Base-by-base conservation (phyloP, 1,139 yeast species). In the Geotrichum fermentans region DNA sequence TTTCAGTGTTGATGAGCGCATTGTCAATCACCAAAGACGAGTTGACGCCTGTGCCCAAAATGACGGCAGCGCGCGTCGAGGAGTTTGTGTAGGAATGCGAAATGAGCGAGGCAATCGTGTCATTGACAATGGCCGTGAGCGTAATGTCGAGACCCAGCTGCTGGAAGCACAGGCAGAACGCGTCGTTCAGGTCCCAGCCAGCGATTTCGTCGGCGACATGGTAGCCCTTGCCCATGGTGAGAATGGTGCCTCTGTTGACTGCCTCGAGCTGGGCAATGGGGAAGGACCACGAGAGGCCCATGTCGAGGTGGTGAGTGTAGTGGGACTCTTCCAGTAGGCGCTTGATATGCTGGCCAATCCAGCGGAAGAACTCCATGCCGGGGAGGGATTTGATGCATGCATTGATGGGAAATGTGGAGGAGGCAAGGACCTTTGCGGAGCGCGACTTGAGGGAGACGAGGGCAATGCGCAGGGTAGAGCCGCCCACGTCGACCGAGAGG, bases 211-310 rank as follows among this genome's bases (percentile, higher is more conserved):
- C 79, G 7, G 62, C 57, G 52, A 86, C 82, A 54, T 80, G 75
- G 67, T 84, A 88, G 17, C 96, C 96, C 66, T 89, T 89, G 21
- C 96, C 89, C 97, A 96, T 89, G 65, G 92, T 79, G 52, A 85
- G 77, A 58, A 89, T 74, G 8, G 74, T 75, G 48, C 96, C 96
- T 7, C 77, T 71, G 56, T 77, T 73, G 54, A 87, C 72, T 3
- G 84, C 79, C 20, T 81, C 77, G 72, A 17, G 51, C 51, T 63
- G 67, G 24, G 47, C 49, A 49, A 64, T 57, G 26, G 67, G 67
- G 54, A 64, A 64, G 40, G 62, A 56, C 67, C 67, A 64, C 16
- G 67, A 62, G 18, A 64, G 55, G 7, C 67, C 68, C 56, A 61
- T 60, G 22, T 50, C 53, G 24, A 61, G 68, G 67, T 37, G 46